Base-by-base conservation (phyloP, 2,329 filamentous ascomycete genomes). In the Penicillium sp. region DNA sequence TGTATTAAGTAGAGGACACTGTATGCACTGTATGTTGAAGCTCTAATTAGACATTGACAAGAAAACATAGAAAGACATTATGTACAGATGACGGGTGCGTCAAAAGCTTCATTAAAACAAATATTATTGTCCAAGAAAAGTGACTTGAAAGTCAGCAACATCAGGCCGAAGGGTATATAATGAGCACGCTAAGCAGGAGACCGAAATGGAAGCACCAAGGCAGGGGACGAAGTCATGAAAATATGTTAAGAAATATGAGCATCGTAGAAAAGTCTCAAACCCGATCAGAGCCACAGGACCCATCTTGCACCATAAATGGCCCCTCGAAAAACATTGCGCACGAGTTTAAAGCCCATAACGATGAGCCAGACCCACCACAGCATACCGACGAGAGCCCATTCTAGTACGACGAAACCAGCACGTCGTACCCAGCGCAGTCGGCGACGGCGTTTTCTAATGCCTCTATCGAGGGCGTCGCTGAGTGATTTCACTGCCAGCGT, bases 321-420 rank as follows among this genome's bases (percentile, higher is more conserved):
- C 2, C 86, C 87, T 46, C 83, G 83, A 45, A 88, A 83, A 1
- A 89, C 65, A 11, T 87, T 86, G 58, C 87, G 78, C 35, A 90
- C 76, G 14, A 90, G 74, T 58, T 91, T 85, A 51, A 89, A 80
- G 25, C 93, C 80, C 72, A 92, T 90, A 25, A 97, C 93, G 33
- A 96, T 80, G 58, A 96, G 85, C 92, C 93, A 98, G 16, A 96
- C 88, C 75, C 89, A 92, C 92, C 95, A 97, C 87, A 98, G 91
- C 65, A 96, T 85, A 4, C 90, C 90, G 39, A 98, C 86, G 19
- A 98, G 82, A 50, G 86, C 78, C 92, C 92, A 97, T 79, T 98
- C 93, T 16, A 97, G 85, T 21, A 88, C 76, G 54, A 92, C 86
- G 84, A 92, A 98, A 14, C 91, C 88, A 0, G 87, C 85, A 14